phyloP scores from a whole-genome alignment of 768 basidiomycete genomes.

The Rhodotorula paludigena region DNA sequence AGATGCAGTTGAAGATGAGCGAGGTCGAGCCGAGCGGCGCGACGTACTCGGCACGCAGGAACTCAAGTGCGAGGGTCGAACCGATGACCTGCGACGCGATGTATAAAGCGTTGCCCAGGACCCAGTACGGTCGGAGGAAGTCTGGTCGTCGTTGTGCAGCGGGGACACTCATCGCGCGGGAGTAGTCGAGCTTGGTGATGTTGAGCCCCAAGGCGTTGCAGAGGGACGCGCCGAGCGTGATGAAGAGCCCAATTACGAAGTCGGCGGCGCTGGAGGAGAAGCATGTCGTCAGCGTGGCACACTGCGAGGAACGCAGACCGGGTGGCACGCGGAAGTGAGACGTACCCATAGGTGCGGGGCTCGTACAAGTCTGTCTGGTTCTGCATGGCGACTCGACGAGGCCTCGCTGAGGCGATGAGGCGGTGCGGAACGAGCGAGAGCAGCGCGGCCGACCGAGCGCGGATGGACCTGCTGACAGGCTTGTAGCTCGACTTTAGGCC shows the following conservation, averaged over 20 bases:
- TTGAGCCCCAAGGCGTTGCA: constrained; percentile 65
- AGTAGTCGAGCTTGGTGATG: constrained; percentile 88
- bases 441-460: too few relatives aligned
- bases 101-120: constrained; percentile 66
- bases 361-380: constrained; percentile 28
- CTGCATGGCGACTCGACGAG: constrained; percentile 7
- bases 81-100: constrained; percentile 84
- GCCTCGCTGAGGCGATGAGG: too few relatives aligned
- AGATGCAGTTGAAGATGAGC: constrained; percentile 87
- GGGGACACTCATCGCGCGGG: constrained; percentile 68
- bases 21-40: constrained; percentile 90
- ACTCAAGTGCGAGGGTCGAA: constrained; percentile 77
- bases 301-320: background rate
- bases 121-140: constrained; percentile 80
- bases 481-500: too few relatives aligned
- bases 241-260: constrained; percentile 58
- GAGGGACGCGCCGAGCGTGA: constrained; percentile 55
- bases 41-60: constrained; percentile 83
- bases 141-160: constrained; percentile 67
- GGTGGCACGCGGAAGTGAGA: too few relatives aligned
- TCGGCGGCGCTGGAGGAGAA: constrained; percentile 26
- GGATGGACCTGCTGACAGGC: too few relatives aligned
- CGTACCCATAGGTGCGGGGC: constrained; percentile 9
- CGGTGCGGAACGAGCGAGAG: background rate
- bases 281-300: too few relatives aligned